These are phyloP conservation scores for Pythium periplocum DNA, from an alignment of 352 stramenopile genomes.

Conservation along the genomic window DNA sequence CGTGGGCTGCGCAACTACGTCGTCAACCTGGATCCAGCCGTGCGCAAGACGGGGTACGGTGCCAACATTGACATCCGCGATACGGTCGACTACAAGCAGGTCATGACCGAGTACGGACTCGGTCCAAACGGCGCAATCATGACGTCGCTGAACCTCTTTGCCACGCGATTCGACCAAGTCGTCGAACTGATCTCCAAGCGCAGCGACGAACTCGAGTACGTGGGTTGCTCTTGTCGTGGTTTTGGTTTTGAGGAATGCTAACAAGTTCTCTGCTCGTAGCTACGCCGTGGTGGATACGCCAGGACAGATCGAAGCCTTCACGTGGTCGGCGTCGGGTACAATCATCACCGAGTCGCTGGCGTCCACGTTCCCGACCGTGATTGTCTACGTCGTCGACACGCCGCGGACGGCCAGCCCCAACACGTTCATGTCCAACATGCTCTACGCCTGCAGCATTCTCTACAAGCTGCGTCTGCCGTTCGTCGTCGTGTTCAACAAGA, in stretches of 20 bases:
- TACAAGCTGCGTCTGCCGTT: constrained; percentile 98
- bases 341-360: constrained; percentile 98
- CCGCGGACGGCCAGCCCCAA: constrained; percentile 93
- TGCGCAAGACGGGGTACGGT: constrained; percentile 93
- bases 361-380: constrained; percentile 95
- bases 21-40: constrained; percentile 98
- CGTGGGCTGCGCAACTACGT: constrained; percentile 88
- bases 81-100: constrained; percentile 98
- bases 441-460: constrained; percentile 98
- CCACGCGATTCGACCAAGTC: constrained; percentile 99
- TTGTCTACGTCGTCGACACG: constrained; percentile 98
- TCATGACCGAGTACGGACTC: constrained; percentile 97
- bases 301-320: constrained; percentile 99
- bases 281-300: constrained; percentile 98
- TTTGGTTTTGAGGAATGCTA: constrained; percentile 4
- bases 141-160: constrained; percentile 99
- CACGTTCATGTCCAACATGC: constrained; percentile 99
- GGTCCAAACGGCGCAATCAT: constrained; percentile 99
- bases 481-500: constrained; percentile 99
- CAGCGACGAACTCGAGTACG: constrained; percentile 76
- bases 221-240: constrained; percentile 76
- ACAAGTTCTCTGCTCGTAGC: constrained; percentile 16
- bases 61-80: constrained; percentile 99
- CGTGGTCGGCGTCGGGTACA: constrained; percentile 96
- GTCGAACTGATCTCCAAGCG: constrained; percentile 92